Evolutionary conservation across 768 basidiomycete species (phyloP), one percentile per base, ranked within the genome.

Genomic region (Clitopilus hobsonii): DNA sequence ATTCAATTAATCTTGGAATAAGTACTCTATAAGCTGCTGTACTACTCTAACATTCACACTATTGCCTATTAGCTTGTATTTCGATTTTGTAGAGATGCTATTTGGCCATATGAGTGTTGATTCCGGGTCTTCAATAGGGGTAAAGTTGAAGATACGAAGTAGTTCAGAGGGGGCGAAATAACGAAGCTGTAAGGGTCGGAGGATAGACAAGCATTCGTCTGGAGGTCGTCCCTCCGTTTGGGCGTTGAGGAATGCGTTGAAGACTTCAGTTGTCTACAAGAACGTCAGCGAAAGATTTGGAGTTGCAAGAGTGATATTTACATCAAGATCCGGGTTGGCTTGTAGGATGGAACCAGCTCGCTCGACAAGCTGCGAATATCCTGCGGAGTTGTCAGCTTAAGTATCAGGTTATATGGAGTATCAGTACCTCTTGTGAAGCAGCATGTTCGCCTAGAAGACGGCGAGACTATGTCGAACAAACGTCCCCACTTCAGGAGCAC

Each of bases 21-120:
- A 68, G 67, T 85, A 87, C 36, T 74, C 66, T 38, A 91, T 77
- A 51, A 91, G 71, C 56, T 74, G 70, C 51, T 78, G 74, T 0
- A 92, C 84, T 10, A 91, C 89, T 54, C 73, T 73, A 6, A 91
- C 88, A 66, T 92, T 92, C 6, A 92, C 83, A 54, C 89, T 91
- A 66, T 92, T 93, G 16, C 91, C 91, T 53, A 92, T 85, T 25
- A 91, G 71, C 48, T 82, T 78, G 59, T 92, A 91, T 64, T 83
- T 85, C 8, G 86, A 82, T 67, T 88, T 91, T 1, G 63, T 77
- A 2, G 87, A 83, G 8, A 89, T 68, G 1, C 65, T 65, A 6
- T 66, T 60, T 3, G 89, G 89, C 88, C 89, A 93, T n/a, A 66
- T 54, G 60, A 91, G 88, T 16, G 7, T 55, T 3, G 54, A 53